Conservation (phyloP, 371 early-diverging fungal species). For the Mortierella sp. region DNA sequence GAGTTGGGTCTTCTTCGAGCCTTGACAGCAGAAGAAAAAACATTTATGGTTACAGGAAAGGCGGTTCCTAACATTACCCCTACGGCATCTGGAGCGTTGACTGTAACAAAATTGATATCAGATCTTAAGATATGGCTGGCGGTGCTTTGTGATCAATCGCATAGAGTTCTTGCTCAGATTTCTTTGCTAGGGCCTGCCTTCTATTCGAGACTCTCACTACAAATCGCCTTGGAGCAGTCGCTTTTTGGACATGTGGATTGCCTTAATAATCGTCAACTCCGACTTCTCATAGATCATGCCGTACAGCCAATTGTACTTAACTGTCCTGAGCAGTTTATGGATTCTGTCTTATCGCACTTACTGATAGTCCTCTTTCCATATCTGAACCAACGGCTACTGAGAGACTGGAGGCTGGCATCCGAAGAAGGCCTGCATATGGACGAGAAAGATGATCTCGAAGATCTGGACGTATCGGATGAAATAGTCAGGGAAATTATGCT, state of each 20-base stretch:
- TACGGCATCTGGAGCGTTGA: background rate
- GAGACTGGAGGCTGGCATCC: conserved; percentile 40
- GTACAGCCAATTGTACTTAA: conserved; percentile 60
- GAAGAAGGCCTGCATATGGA: conserved; percentile 45
- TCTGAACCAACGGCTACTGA: conserved; percentile 42
- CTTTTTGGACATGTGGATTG: conserved; percentile 55
- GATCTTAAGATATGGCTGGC: conserved; percentile 41
- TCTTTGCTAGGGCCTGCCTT: conserved; percentile 55
- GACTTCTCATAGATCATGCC: conserved; percentile 52
- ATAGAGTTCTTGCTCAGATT: conserved; percentile 54
- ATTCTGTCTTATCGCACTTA: conserved; percentile 48
- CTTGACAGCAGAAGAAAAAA: conserved; percentile 43
- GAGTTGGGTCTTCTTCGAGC: conserved; percentile 25
- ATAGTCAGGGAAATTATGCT: conserved; percentile 62
- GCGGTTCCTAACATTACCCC: background rate
- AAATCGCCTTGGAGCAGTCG: conserved; percentile 28
- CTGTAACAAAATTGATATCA: conserved; percentile 7
- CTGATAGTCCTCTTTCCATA: conserved; percentile 59
- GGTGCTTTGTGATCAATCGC: conserved; percentile 39
- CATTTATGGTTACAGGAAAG: conserved; percentile 41
- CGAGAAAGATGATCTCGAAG: conserved; percentile 52
- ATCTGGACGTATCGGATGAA: conserved; percentile 62
- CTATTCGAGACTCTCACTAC: conserved; percentile 55
- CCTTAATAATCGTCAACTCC: conserved; percentile 62
- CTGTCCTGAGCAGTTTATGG: conserved; percentile 58